Conservation (phyloP, 208 protist genomes). For the Zelonia costaricensis region DNA sequence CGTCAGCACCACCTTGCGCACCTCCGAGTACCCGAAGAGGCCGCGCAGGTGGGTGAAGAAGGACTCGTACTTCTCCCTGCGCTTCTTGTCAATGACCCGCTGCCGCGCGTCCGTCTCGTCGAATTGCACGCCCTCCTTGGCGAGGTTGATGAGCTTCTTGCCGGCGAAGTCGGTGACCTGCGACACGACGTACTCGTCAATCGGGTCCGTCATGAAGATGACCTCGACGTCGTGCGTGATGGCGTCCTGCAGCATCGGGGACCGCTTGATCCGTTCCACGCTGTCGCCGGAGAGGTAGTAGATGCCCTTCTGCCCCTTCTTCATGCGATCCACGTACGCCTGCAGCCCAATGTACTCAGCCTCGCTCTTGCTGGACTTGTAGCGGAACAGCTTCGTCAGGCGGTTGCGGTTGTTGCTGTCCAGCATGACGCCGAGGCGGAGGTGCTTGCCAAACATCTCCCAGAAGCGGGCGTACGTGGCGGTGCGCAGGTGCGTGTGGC, state of each 20-base stretch:
- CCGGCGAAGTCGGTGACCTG: slow-evolving; percentile 94
- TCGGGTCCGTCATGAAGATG: slow-evolving; percentile 96
- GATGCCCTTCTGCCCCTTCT: slow-evolving; percentile 93
- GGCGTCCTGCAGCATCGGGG: slow-evolving; percentile 88
- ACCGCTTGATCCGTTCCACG: slow-evolving; percentile 73
- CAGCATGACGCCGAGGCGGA: slow-evolving; percentile 98
- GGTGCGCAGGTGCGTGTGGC: slow-evolving; percentile 52
- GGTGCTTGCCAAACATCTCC: slow-evolving; percentile 94
- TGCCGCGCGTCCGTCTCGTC: slow-evolving; percentile 86
- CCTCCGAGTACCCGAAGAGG: slow-evolving; percentile 68
- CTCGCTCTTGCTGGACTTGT: slow-evolving; percentile 81
- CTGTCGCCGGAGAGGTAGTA: slow-evolving; percentile 93
- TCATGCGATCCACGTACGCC: slow-evolving; percentile 95
- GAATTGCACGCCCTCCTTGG: slow-evolving; percentile 96
- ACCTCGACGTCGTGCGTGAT: slow-evolving; percentile 86
- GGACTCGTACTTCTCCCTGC: slow-evolving; percentile 85
- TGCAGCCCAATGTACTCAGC: slow-evolving; percentile 81
- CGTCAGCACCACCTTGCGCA: slow-evolving; percentile 92
- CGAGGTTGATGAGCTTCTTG: slow-evolving; percentile 96
- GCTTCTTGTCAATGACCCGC: slow-evolving; percentile 92
- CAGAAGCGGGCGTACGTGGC: slow-evolving; percentile 94
- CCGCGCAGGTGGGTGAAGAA: slow-evolving; percentile 85
- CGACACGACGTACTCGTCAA: slow-evolving; percentile 98
- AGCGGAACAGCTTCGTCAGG: slow-evolving; percentile 98
- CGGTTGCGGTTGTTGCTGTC: slow-evolving; percentile 96